Percentiles rank a stretch among this genome's conserved stretches.
phyloP scores from a whole-genome alignment of 1,139 yeast species.

The Nakaseomyces sp. region DNA sequence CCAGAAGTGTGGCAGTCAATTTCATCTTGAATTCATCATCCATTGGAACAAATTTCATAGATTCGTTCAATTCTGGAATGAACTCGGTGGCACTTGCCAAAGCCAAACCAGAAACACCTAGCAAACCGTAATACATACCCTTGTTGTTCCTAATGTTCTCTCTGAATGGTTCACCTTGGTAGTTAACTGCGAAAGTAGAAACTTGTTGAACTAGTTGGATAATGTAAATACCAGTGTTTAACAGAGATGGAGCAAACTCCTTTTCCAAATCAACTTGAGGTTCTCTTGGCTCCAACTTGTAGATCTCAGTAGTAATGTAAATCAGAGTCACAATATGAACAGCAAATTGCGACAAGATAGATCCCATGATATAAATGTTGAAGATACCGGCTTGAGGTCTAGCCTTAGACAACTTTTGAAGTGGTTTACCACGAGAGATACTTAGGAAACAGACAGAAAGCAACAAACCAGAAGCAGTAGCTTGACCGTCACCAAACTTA shows the following conservation, averaged over 20 bases:
- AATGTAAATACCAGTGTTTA: slow-evolving; percentile 93
- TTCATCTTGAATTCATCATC: slow-evolving; percentile 60
- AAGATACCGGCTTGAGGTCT: slow-evolving; percentile 98
- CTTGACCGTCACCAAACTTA: slow-evolving; percentile 95
- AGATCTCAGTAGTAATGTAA: slow-evolving; percentile 75
- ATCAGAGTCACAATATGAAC: slow-evolving; percentile 77
- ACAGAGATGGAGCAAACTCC: slow-evolving; percentile 75
- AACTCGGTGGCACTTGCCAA: slow-evolving; percentile 91
- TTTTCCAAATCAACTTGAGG: slow-evolving; percentile 85
- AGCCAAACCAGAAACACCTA: slow-evolving; percentile 86
- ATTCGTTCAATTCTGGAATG: slow-evolving; percentile 87
- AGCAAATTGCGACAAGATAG: slow-evolving; percentile 92
- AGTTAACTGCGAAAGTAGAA: slow-evolving; percentile 94
- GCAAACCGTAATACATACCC: slow-evolving; percentile 93
- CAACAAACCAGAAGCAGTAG: slow-evolving; percentile 84
- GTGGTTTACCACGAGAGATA: slow-evolving; percentile 87
- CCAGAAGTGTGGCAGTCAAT: slow-evolving; percentile 60
- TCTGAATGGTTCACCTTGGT: slow-evolving; percentile 95
- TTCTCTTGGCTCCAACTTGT: slow-evolving; percentile 83
- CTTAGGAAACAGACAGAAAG: slow-evolving; percentile 92
- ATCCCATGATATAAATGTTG: slow-evolving; percentile 92
- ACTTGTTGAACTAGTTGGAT: slow-evolving; percentile 94
- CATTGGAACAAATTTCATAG: slow-evolving; percentile 90
- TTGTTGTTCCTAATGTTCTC: slow-evolving; percentile 83
- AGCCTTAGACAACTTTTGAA: slow-evolving; percentile 80